Evolutionary conservation across 768 basidiomycete genomes (phyloP), one percentile per base, ranked within the genome.

Genomic region (Boletus sp.): DNA sequence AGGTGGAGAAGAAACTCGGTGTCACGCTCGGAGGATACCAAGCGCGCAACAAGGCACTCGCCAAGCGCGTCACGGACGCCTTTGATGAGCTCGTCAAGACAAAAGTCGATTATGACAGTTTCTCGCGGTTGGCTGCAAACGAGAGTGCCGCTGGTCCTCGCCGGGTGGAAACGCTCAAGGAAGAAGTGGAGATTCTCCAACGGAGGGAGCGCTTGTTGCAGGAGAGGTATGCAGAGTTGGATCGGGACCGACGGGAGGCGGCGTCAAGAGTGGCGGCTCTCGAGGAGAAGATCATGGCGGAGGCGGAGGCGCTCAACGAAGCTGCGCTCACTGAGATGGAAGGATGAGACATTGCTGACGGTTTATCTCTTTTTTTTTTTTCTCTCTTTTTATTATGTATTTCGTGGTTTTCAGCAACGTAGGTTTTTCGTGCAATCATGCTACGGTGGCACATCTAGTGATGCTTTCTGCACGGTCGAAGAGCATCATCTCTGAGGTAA

Each of bases 11-110:
- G 82, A 96, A 93, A 70, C 81, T 98, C 10, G 80, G 78, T 9
- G 83, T 93, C 53, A 81, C 82, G 14, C 82, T 98, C 3, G 94
- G 94, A n/a, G 97, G 97, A 9, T 98, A 98, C 69, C 83, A 90
- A 66, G 79, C 81, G 37, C 83, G 95, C 10, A 84, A 84, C 29
- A 79, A 79, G 64, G 80, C 82, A 38, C 77, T 94, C 3, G 70
- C 79, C 15, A 83, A 81, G 68, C 83, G 85, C 2, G 66, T 91
- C 42, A 76, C 74, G 3, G 81, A 83, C 29, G 81, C 84, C 1
- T 92, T 91, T 67, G 83, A 82, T 33, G 87, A 87, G 61, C 76
- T 94, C 30, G 80, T 85, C 52, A 77, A 77, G 64, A 78, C 77
- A 19, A 76, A 87, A 63, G 59, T 87, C 30, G 93, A 96, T 40